Conservation (phyloP, 2,329 filamentous ascomycete genomes). For the Aspergillus carbonarius region DNA sequence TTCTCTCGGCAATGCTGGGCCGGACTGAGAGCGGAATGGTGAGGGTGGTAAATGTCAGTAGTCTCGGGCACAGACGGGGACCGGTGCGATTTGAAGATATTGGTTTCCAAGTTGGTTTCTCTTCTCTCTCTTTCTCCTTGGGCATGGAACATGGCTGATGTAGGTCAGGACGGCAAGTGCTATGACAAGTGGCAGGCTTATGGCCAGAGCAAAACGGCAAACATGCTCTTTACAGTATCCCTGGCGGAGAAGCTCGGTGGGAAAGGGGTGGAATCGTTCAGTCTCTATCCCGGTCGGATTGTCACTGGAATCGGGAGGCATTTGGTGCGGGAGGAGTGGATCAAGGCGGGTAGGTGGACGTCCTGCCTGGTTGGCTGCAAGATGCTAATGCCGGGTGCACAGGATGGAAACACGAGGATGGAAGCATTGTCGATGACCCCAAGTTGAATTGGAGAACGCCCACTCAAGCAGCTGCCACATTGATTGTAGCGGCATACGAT, state of each 20-base stretch:
- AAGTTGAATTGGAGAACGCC: background rate
- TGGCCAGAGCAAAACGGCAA: slow-evolving; percentile 3
- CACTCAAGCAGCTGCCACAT: background rate
- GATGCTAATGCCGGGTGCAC: background rate
- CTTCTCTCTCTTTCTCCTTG: background rate
- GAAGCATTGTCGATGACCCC: background rate
- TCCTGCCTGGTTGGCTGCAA: no score
- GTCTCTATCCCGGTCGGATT: slow-evolving; percentile 4
- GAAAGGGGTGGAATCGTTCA: background rate
- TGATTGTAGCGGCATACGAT: background rate
- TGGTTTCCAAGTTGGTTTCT: background rate
- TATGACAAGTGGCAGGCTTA: slow-evolving; percentile 12
- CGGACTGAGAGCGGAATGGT: background rate
- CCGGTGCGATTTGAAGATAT: background rate
- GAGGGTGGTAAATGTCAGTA: slow-evolving; percentile 2
- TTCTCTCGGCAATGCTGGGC: background rate
- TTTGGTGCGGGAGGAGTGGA: background rate
- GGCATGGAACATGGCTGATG: background rate
- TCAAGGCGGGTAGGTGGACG: background rate
- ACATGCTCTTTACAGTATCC: slow-evolving; percentile 3
- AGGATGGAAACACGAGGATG: background rate
- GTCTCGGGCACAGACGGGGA: background rate
- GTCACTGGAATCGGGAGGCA: background rate
- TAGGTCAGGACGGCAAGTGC: background rate
- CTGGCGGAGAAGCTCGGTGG: background rate